Conservation (phyloP, 345 rosid species). For the Eucalyptus coolabah region DNA sequence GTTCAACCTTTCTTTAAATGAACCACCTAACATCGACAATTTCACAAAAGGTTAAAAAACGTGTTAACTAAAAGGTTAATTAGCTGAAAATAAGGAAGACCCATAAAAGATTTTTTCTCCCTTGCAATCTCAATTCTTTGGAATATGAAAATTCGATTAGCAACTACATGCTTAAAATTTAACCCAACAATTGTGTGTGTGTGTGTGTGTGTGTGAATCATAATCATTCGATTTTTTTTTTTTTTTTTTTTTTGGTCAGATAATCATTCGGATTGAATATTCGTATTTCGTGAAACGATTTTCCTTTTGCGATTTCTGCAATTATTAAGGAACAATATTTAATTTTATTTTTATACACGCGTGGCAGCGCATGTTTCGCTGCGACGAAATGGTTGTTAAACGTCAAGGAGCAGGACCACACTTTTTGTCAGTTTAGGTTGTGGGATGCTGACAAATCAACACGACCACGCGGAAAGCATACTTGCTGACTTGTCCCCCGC, state of each 20-base stretch:
- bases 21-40: neutral
- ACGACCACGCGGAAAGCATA: neutral
- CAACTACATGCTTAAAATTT: neutral
- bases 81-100: neutral
- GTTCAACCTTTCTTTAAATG: neutral
- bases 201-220: neutral
- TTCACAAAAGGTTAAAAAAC: neutral
- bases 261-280: neutral
- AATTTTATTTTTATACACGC: neutral
- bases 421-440: neutral
- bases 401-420: neutral
- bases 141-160: neutral
- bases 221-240: neutral
- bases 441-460: neutral
- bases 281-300: neutral
- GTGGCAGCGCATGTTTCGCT: neutral
- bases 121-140: neutral
- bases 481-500: neutral
- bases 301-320: neutral
- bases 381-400: neutral
- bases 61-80: neutral
- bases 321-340: neutral
- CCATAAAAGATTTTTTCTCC: neutral
- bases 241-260: no score
- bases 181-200: neutral